Evolutionary conservation across 192 early-diverging fungal species (phyloP).

Genomic region (Linnemannia elongata): DNA sequence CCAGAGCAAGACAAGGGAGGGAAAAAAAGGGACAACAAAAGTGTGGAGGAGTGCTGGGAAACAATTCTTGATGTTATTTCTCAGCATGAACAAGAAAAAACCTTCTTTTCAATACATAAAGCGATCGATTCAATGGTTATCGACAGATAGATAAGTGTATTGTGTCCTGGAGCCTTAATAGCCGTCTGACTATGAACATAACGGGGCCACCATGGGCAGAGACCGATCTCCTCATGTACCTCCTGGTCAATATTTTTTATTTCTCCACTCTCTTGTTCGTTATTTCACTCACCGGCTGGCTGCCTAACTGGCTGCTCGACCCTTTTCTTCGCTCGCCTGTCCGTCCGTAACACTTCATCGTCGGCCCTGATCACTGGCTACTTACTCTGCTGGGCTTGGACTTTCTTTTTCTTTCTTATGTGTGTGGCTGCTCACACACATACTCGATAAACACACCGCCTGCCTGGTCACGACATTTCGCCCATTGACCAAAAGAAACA

Average conservation of each 20-base stretch:
- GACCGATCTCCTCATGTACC: not conserved
- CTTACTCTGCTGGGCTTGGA: not conserved
- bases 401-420: not conserved
- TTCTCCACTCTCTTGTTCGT: not conserved
- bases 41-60: conserved; percentile 50
- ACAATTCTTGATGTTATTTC: not conserved
- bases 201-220: conserved; percentile 4
- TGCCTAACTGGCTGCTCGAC: conserved; percentile 3
- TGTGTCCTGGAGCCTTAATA: not conserved
- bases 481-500: not conserved
- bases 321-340: not conserved
- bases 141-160: not conserved
- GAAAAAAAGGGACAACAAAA: conserved; percentile 11
- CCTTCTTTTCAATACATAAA: not conserved
- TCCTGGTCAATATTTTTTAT: not conserved
- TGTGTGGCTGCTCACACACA: not conserved
- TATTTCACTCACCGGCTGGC: not conserved
- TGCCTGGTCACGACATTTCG: conserved; percentile 7
- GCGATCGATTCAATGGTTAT: conserved; percentile 6
- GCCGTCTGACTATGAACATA: not conserved
- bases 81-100: conserved; percentile 7
- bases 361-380: conserved; percentile 1
- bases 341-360: not conserved
- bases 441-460: not conserved
- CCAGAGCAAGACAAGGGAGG: not conserved